Evolutionary conservation across 306 rosid genomes (phyloP).

Genomic region (Echinosophora koreensis): DNA sequence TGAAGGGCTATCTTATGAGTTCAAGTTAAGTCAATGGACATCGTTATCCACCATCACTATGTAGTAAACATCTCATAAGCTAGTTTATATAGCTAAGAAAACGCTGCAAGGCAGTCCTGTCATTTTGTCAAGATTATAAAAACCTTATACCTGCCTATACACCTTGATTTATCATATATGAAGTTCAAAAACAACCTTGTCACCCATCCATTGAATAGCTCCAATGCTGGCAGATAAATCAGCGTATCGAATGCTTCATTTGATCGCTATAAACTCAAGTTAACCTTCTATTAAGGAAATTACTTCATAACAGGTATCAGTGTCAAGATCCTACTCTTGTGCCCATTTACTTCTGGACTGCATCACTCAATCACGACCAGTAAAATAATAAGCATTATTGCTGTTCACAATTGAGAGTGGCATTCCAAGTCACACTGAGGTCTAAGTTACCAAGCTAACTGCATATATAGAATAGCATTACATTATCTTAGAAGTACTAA

Average conservation of each 20-base stretch:
- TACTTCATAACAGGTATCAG: background rate
- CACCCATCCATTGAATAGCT: background rate
- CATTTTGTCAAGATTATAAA: background rate
- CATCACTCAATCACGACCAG: background rate
- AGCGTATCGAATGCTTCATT: background rate
- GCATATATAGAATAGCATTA: conserved; percentile 3
- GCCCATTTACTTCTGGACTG: background rate
- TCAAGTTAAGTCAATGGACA: background rate
- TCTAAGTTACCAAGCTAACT: background rate
- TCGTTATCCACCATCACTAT: background rate
- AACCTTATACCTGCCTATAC: background rate
- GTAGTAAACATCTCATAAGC: background rate
- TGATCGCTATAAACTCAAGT: background rate
- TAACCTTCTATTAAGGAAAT: background rate
- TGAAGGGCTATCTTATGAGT: background rate
- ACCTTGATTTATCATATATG: background rate
- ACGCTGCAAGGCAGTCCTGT: background rate
- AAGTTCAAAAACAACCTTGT: background rate
- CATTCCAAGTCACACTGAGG: background rate
- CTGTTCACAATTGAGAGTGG: background rate
- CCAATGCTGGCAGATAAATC: background rate
- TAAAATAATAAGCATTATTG: background rate
- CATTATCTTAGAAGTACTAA: background rate
- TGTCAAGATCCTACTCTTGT: conserved; percentile 15
- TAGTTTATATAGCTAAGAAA: background rate